Evolutionary conservation across 1,284 basidiomycete species (phyloP).

Genomic region (Apiotrichum veenhuisii): DNA sequence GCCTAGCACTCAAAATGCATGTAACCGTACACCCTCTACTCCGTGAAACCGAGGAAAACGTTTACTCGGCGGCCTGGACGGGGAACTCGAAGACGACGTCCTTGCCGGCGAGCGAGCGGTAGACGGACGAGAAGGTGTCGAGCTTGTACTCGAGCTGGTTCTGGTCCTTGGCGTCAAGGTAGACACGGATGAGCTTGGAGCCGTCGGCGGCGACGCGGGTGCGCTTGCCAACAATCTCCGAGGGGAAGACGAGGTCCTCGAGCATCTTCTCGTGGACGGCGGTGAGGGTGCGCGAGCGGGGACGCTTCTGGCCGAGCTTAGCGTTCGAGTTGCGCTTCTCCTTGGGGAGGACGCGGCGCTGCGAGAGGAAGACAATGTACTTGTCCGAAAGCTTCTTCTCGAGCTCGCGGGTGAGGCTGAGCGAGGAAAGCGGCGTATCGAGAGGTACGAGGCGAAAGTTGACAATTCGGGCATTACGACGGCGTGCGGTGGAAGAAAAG

Average conservation of each 20-base stretch:
- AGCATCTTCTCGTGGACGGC: constrained; percentile 97
- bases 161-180: constrained; percentile 97
- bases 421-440: neutral
- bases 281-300: constrained; percentile 94
- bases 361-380: constrained; percentile 97
- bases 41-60: neutral
- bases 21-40: constrained; percentile 16
- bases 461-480: constrained; percentile 21
- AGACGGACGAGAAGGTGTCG: constrained; percentile 52
- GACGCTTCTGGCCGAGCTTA: constrained; percentile 80
- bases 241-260: constrained; percentile 98
- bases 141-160: constrained; percentile 99
- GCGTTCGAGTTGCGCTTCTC: constrained; percentile 88
- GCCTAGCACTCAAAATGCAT: constrained; percentile 32
- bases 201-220: constrained; percentile 87
- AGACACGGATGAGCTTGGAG: constrained; percentile 91
- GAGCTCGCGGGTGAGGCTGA: constrained; percentile 92
- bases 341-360: constrained; percentile 97
- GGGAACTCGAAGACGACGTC: constrained; percentile 51
- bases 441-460: constrained; percentile 5
- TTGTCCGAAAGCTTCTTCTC: constrained; percentile 97
- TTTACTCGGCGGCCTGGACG: constrained; percentile 42
- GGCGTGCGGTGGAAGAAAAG: constrained; percentile 9
- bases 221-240: constrained; percentile 98
- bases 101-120: constrained; percentile 50